Conservation (phyloP, 768 basidiomycete genomes). For the Naganishia onofrii region DNA sequence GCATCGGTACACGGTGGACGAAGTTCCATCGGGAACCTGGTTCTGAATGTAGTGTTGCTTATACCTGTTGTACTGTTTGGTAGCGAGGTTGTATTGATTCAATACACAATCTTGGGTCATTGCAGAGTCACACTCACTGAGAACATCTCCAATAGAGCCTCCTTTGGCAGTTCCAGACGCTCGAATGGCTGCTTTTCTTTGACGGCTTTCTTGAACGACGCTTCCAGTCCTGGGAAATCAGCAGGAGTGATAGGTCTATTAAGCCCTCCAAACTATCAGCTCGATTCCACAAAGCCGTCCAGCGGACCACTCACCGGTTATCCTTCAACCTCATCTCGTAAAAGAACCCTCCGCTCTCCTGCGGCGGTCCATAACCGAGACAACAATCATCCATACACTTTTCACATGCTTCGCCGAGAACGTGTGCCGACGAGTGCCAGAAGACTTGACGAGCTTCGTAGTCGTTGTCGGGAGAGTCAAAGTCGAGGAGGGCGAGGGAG, state of each 20-base stretch:
- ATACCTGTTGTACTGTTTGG: conserved; percentile 89
- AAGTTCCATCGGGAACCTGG: conserved; percentile 92
- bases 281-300: neutral
- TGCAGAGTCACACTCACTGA: conserved; percentile 58
- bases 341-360: conserved; percentile 92
- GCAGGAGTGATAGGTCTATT: conserved; percentile 70
- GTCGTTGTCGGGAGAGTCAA: conserved; percentile 59
- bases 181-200: conserved; percentile 99
- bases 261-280: neutral
- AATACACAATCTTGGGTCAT: neutral
- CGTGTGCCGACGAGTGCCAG: conserved; percentile 99
- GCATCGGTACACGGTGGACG: conserved; percentile 96
- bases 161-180: conserved; percentile 86
- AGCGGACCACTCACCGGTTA: conserved; percentile 59
- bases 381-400: conserved; percentile 89
- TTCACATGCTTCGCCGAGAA: conserved; percentile 93
- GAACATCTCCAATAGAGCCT: conserved; percentile 96
- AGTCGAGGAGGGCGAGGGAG: conserved; percentile 80
- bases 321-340: conserved; percentile 90
- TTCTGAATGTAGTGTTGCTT: conserved; percentile 92
- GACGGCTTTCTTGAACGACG: conserved; percentile 76
- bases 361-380: conserved; percentile 92
- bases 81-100: neutral
- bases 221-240: conserved; percentile 87
- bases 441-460: conserved; percentile 85